Evolutionary conservation across 2,329 filamentous ascomycete genomes (phyloP).

Genomic region (Paecilomyces niveus): DNA sequence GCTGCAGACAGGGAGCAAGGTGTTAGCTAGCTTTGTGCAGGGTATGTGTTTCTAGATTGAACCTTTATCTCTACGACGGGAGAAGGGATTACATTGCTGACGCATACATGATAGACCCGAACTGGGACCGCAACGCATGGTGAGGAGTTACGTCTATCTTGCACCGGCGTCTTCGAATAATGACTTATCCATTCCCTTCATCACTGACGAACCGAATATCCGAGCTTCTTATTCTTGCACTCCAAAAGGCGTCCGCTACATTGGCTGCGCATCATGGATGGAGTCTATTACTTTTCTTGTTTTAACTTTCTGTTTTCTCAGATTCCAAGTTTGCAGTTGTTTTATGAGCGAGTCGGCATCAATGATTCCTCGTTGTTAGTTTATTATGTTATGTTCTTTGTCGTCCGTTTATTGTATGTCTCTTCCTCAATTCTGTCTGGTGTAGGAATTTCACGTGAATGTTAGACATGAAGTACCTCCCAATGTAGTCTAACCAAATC

Average conservation of each 20-base stretch:
- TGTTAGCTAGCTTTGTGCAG: slow-evolving; percentile 92
- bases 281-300: not conserved
- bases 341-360: not conserved
- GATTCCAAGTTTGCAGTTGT: not conserved
- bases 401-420: not conserved
- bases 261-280: not conserved
- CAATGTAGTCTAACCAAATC: not conserved
- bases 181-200: not conserved
- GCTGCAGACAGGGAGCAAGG: slow-evolving; percentile 95
- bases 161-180: not conserved
- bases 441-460: not conserved
- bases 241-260: not conserved
- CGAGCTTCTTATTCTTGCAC: not conserved
- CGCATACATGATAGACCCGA: slow-evolving; percentile 34
- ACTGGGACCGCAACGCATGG: slow-evolving; percentile 87
- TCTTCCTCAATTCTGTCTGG: not conserved
- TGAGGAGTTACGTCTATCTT: slow-evolving; percentile 28
- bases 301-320: not conserved
- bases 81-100: slow-evolving; percentile 6
- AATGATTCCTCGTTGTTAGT: not conserved
- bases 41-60: slow-evolving; percentile 49
- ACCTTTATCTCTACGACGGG: not conserved
- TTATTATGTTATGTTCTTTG: not conserved
- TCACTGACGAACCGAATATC: not conserved
- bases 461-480: not conserved